Conservation (phyloP, 139 green algal species). For the Chlamydomonas sp. region DNA sequence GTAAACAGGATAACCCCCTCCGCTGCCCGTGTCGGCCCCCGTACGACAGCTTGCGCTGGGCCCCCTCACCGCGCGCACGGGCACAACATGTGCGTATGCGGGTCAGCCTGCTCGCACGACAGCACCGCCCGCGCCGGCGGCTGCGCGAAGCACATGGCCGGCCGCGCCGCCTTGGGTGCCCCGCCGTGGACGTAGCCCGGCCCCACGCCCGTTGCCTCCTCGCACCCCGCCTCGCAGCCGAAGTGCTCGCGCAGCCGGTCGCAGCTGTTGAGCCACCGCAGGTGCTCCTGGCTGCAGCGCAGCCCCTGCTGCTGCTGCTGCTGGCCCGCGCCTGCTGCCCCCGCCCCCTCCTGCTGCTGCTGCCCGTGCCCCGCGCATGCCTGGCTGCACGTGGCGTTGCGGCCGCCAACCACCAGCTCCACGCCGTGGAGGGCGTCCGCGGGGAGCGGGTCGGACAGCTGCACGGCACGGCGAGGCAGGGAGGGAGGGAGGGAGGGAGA, state of each 20-base stretch:
- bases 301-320: too few species aligned
- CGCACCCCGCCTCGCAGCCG: conserved; percentile 49
- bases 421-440: conserved; percentile 53
- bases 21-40: too few species aligned
- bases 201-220: conserved; percentile 10
- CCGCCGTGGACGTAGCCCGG: conserved; percentile 67
- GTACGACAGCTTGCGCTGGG: too few species aligned
- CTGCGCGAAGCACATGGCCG: conserved; percentile 71
- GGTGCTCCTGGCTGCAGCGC: conserved; percentile 54
- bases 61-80: background rate
- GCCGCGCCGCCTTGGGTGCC: conserved; percentile 71
- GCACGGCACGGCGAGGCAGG: background rate
- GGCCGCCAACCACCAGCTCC: conserved; percentile 33
- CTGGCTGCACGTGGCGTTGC: conserved; percentile 56
- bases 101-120: background rate
- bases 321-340: too few species aligned
- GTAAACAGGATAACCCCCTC: too few species aligned
- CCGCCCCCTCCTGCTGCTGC: background rate
- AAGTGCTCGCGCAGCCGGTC: conserved; percentile 72
- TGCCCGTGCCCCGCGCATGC: conserved; percentile 39
- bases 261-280: conserved; percentile 74
- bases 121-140: background rate
- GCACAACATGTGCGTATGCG: conserved; percentile 7
- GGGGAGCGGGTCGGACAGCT: conserved; percentile 61
- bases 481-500: background rate